These are phyloP conservation scores for Scutellaria galericulata DNA, from an alignment of 257 asterid species.

Conservation along the genomic window DNA sequence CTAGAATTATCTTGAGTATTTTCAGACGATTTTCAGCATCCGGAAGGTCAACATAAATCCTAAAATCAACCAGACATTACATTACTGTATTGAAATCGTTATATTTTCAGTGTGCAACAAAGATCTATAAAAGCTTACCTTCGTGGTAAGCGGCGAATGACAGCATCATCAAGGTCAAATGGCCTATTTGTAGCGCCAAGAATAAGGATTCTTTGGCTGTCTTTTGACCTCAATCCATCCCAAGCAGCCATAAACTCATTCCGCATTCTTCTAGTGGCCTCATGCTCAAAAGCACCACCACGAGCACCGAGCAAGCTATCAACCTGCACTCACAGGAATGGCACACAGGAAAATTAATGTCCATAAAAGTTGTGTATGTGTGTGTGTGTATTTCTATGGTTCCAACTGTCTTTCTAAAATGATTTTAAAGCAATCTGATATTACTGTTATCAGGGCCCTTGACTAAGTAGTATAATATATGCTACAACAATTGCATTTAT, in stretches of 20 bases:
- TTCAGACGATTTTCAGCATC: conserved; percentile 89
- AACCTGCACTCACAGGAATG: conserved; percentile 60
- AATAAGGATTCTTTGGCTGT: conserved; percentile 89
- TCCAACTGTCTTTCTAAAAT: neutral
- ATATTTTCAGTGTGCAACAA: neutral
- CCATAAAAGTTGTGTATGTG: neutral
- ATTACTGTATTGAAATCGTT: conserved; percentile 12
- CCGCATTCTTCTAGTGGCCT: conserved; percentile 98
- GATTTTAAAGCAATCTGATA: neutral
- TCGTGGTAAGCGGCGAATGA: conserved; percentile 96
- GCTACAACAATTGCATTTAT: neutral
- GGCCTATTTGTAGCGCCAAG: conserved; percentile 99
- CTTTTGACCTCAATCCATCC: conserved; percentile 98
- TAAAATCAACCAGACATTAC: conserved; percentile 41
- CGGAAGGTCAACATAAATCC: conserved; percentile 96
- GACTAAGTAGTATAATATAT: neutral
- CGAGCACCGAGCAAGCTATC: conserved; percentile 99
- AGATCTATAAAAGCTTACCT: conserved; percentile 52
- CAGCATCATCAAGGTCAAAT: conserved; percentile 99
- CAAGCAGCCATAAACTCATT: conserved; percentile 99
- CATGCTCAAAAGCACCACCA: conserved; percentile 96
- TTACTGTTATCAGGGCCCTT: neutral
- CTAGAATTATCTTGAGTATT: conserved; percentile 82
- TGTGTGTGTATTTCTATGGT: neutral
- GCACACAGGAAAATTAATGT: neutral